A percentile compares a stretch with the other conserved stretches of the same genome.
Evolutionary conservation across 2,329 filamentous ascomycete genomes (phyloP).

Genomic region (Neurospora crassa): DNA sequence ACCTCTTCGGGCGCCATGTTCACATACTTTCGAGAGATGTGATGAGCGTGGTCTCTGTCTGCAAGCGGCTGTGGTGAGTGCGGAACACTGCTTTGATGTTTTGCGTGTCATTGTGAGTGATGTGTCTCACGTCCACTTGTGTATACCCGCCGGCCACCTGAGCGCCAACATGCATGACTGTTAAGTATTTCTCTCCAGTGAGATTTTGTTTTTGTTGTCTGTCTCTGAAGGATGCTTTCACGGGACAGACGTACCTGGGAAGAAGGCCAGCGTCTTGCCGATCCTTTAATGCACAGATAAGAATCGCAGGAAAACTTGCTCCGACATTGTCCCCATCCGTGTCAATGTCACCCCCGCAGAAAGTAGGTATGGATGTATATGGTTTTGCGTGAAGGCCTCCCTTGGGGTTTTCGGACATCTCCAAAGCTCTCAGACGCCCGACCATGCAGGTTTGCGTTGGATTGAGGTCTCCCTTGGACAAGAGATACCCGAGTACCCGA

Average conservation of each 20-base stretch:
- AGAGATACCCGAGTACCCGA: neutral
- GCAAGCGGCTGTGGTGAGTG: neutral
- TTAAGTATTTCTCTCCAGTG: neutral
- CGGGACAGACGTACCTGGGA: neutral
- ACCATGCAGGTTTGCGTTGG: neutral
- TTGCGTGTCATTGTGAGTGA: neutral
- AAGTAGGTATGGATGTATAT: neutral
- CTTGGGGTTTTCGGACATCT: neutral
- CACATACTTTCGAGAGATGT: neutral
- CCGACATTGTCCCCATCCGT: neutral
- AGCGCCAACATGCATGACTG: neutral
- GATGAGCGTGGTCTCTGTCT: neutral
- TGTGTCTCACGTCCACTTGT: neutral
- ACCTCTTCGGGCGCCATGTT: neutral
- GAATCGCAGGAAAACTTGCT: neutral
- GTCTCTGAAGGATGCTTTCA: neutral
- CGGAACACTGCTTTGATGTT: neutral
- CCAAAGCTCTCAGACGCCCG: neutral
- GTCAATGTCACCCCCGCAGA: neutral
- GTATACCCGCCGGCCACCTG: neutral
- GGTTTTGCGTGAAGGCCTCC: neutral
- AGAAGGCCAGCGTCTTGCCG: neutral
- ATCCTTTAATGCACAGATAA: neutral
- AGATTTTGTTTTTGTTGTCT: neutral
- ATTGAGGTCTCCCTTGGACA: neutral